Percentiles rank a stretch among this genome's conserved stretches.
phyloP scores from a whole-genome alignment of 305 asterid species.

The Ilex paraguariensis region DNA sequence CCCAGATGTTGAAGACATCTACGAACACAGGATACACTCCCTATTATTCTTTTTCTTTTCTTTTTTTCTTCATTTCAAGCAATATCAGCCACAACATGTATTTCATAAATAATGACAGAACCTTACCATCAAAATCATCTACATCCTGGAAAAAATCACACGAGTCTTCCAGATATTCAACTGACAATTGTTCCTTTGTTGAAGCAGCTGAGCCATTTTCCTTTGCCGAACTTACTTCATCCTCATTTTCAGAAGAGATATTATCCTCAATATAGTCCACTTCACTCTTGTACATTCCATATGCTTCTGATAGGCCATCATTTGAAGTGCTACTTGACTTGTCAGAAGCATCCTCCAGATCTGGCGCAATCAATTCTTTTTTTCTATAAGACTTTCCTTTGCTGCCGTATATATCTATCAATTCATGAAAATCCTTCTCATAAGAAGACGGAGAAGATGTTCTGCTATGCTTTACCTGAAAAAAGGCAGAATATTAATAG shows the following conservation, averaged over 20 bases:
- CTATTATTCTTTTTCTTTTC: no score
- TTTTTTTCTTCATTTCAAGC: no score
- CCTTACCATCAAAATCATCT: constrained; percentile 68
- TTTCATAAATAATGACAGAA: no score
- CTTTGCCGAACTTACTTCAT: constrained; percentile 14
- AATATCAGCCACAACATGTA: no score
- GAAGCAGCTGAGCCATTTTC: constrained; percentile 24
- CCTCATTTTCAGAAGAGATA: constrained; percentile 38
- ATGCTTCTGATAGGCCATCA: constrained; percentile 25
- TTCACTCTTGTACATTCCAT: constrained; percentile 14
- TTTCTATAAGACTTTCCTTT: constrained; percentile 22
- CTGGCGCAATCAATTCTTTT: constrained; percentile 14
- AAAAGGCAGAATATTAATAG: not conserved
- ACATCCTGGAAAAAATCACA: constrained; percentile 42
- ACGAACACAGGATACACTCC: no score
- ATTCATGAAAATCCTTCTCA: constrained; percentile 48
- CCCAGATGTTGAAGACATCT: not conserved
- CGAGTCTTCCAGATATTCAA: constrained; percentile 63
- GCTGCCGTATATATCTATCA: constrained; percentile 37
- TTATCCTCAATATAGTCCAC: constrained; percentile 22
- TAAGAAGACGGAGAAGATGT: constrained; percentile 55
- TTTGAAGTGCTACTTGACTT: constrained; percentile 16
- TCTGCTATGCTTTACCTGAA: constrained; percentile 66
- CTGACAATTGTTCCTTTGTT: constrained; percentile 45
- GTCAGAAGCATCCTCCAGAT: constrained; percentile 28